A percentile compares a stretch with the other conserved stretches of the same genome.
Conservation (phyloP, 2,329 filamentous ascomycete species). For the Fusarium nisikadoi region DNA sequence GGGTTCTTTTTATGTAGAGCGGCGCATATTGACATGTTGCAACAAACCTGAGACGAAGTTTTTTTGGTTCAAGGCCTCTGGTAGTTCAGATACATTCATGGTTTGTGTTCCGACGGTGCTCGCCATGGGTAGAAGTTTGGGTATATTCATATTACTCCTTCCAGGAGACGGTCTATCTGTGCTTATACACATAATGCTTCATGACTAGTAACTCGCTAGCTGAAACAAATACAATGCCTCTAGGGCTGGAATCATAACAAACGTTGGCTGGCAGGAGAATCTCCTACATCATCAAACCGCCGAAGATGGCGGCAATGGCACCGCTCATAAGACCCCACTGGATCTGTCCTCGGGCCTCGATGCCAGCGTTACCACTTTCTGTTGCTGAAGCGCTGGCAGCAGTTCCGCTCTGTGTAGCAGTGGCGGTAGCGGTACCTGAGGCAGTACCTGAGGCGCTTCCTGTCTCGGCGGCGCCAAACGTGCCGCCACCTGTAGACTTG, state of each 20-base stretch:
- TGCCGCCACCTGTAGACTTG: constrained; percentile 34
- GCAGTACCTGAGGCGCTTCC: constrained; percentile 18
- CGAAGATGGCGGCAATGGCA: constrained; percentile 37
- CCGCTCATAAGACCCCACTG: constrained; percentile 42
- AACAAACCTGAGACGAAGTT: no score
- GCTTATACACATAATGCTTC: constrained; percentile 13
- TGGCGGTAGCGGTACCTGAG: constrained; percentile 19
- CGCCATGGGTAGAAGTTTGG: not conserved
- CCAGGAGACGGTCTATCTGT: constrained; percentile 3
- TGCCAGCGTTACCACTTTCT: constrained; percentile 31
- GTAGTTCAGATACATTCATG: not conserved
- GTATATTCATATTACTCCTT: constrained; percentile 19
- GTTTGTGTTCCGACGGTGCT: not conserved
- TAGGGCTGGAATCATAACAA: constrained; percentile 21
- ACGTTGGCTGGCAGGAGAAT: not conserved
- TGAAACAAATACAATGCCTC: constrained; percentile 19
- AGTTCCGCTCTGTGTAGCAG: constrained; percentile 20
- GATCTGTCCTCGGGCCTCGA: constrained; percentile 33
- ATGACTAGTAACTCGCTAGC: constrained; percentile 23
- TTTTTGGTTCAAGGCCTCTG: no score
- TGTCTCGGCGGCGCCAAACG: constrained; percentile 27
- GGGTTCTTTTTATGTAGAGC: no score
- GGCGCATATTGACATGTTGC: no score
- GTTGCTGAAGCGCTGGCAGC: constrained; percentile 11
- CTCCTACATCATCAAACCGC: constrained; percentile 39